These are phyloP conservation scores for Serendipita sp. DNA, from an alignment of 768 basidiomycete species.

Conservation along the genomic window DNA sequence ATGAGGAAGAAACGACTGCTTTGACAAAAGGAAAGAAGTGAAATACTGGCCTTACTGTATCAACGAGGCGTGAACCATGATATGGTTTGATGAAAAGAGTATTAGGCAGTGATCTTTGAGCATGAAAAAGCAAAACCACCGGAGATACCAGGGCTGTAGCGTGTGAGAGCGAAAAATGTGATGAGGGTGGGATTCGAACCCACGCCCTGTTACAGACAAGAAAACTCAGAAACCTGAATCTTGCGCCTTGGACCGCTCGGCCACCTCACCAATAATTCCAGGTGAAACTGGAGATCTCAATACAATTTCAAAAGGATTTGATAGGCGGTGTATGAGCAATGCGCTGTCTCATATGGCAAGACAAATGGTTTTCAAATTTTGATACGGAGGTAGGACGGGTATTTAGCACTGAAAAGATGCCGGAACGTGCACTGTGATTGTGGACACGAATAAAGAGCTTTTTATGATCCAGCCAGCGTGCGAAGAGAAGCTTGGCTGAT, in stretches of 20 bases:
- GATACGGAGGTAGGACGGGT: no score
- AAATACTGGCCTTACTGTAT: no score
- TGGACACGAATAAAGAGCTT: no score
- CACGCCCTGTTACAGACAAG: slow-evolving; percentile 10
- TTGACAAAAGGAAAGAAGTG: slow-evolving; percentile 55
- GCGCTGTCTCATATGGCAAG: no score
- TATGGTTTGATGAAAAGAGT: slow-evolving; percentile 39
- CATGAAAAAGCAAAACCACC: slow-evolving; percentile 43
- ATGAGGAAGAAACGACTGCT: slow-evolving; percentile 33
- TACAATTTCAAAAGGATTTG: no score
- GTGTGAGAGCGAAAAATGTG: neutral
- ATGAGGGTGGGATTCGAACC: slow-evolving; percentile 11
- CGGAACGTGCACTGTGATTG: no score
- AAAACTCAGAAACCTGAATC: slow-evolving; percentile 8
- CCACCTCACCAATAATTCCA: slow-evolving; percentile 8
- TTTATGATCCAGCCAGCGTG: no score
- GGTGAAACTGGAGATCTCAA: neutral
- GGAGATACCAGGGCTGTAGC: neutral
- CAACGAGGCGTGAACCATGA: no score
- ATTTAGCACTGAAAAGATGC: no score
- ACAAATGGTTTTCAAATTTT: no score
- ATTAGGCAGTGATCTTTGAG: slow-evolving; percentile 79
- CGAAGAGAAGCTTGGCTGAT: no score
- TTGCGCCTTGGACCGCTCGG: slow-evolving; percentile 16
- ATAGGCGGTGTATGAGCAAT: no score